phyloP scores from a whole-genome alignment of 208 protist genomes.

The Acanthamoeba quina region DNA sequence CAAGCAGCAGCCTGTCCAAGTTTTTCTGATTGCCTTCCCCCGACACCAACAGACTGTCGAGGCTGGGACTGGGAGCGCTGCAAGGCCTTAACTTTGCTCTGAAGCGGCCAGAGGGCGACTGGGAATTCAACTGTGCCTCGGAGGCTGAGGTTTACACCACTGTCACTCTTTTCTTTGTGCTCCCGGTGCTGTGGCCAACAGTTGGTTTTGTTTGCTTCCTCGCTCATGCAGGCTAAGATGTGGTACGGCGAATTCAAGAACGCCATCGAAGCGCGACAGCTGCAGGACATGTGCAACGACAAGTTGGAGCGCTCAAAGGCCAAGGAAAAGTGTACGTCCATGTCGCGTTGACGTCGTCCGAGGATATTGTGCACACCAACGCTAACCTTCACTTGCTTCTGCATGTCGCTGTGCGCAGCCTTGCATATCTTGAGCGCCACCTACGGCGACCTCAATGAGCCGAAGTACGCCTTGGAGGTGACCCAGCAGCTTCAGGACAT shows the following conservation, averaged over 20 bases:
- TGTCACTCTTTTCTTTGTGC: neutral
- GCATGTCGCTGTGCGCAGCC: neutral
- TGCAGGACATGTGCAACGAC: slow-evolving; percentile 65
- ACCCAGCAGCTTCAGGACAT: slow-evolving; percentile 72
- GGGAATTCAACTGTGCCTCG: slow-evolving; percentile 38
- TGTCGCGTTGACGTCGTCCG: neutral
- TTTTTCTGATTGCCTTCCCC: neutral
- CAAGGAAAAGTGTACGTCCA: slow-evolving; percentile 26
- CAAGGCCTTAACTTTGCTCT: slow-evolving; percentile 26
- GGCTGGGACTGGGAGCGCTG: neutral
- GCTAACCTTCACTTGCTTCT: neutral
- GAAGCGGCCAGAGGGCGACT: slow-evolving; percentile 66
- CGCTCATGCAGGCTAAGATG: neutral
- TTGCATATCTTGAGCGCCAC: slow-evolving; percentile 64
- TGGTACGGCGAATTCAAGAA: slow-evolving; percentile 62
- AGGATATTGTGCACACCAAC: neutral
- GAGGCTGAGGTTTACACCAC: slow-evolving; percentile 15
- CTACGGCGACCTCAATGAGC: slow-evolving; percentile 59
- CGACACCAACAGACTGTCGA: neutral
- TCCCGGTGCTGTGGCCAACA: neutral
- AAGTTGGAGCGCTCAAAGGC: slow-evolving; percentile 8
- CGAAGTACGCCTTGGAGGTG: slow-evolving; percentile 48
- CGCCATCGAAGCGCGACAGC: slow-evolving; percentile 1
- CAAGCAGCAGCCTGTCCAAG: neutral
- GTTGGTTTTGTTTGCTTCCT: neutral